Evolutionary conservation across 805 yeast species (phyloP).

Genomic region (Kluyveromyces dobzhanskii): DNA sequence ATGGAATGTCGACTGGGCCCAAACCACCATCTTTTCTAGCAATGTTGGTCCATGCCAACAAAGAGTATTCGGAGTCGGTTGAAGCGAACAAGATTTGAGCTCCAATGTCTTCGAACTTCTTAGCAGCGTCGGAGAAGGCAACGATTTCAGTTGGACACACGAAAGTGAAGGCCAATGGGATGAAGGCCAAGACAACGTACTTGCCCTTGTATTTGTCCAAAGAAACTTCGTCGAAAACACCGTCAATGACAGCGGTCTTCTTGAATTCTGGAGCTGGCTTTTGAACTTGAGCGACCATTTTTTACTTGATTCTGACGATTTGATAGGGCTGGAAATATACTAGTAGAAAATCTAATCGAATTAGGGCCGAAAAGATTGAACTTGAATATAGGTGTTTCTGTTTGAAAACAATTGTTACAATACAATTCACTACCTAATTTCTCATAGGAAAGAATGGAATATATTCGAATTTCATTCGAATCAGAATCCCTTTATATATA

Average conservation of each 20-base stretch:
- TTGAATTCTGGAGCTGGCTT: slow-evolving; percentile 94
- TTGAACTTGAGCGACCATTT: slow-evolving; percentile 86
- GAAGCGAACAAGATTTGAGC: slow-evolving; percentile 92
- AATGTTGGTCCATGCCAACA: slow-evolving; percentile 96
- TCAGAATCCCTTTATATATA: too few relatives aligned
- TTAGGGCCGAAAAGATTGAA: too few relatives aligned
- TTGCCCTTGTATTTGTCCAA: slow-evolving; percentile 95
- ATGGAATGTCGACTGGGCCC: slow-evolving; percentile 90
- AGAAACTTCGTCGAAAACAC: slow-evolving; percentile 89
- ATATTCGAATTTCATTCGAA: too few relatives aligned
- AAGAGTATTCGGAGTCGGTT: slow-evolving; percentile 96
- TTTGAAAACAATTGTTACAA: too few relatives aligned
- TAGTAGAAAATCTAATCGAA: too few relatives aligned
- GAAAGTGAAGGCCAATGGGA: slow-evolving; percentile 98
- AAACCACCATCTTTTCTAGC: slow-evolving; percentile 97
- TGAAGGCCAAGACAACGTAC: slow-evolving; percentile 94
- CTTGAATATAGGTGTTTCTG: too few relatives aligned
- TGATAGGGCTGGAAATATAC: too few relatives aligned
- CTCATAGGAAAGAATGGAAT: too few relatives aligned
- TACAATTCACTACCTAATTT: too few relatives aligned
- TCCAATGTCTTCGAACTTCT: slow-evolving; percentile 79
- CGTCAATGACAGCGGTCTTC: slow-evolving; percentile 96
- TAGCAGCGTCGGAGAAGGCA: slow-evolving; percentile 94
- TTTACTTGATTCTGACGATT: slow-evolving; percentile 7
- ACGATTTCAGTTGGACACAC: slow-evolving; percentile 99